phyloP scores from a whole-genome alignment of 2,329 filamentous ascomycete species.

The Talaromyces sp. region DNA sequence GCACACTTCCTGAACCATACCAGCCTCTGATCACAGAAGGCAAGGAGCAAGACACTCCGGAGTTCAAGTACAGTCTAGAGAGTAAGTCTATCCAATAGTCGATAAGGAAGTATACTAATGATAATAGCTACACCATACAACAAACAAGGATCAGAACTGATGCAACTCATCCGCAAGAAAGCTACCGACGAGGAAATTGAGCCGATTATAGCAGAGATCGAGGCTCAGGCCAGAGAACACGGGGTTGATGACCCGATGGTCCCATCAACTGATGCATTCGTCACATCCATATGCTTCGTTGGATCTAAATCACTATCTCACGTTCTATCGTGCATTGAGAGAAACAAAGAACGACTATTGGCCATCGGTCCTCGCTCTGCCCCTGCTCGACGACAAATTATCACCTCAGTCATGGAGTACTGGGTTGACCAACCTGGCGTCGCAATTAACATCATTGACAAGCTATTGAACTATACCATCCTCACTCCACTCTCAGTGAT shows the following conservation, averaged over 20 bases:
- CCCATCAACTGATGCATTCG: conserved; percentile 86
- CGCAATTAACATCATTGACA: conserved; percentile 89
- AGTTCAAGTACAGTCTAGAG: conserved; percentile 82
- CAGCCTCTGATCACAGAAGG: conserved; percentile 74
- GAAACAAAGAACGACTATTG: conserved; percentile 83
- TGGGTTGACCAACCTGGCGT: conserved; percentile 91
- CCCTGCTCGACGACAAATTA: conserved; percentile 77
- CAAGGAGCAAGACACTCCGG: conserved; percentile 92
- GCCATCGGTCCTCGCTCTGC: conserved; percentile 72
- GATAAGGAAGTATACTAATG: not conserved
- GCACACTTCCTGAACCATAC: conserved; percentile 82
- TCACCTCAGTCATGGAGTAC: conserved; percentile 84
- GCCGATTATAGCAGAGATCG: conserved; percentile 72
- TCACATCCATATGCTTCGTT: conserved; percentile 88
- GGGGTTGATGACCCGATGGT: conserved; percentile 71
- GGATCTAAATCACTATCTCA: conserved; percentile 95
- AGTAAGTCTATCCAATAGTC: conserved; percentile 49
- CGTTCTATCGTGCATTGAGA: conserved; percentile 90
- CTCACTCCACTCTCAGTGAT: conserved; percentile 80
- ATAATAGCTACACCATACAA: conserved; percentile 70
- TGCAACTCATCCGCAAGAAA: conserved; percentile 75
- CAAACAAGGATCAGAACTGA: conserved; percentile 76
- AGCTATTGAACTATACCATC: conserved; percentile 95
- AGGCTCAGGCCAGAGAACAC: conserved; percentile 67
- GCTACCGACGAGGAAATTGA: conserved; percentile 83